phyloP scores from a whole-genome alignment of 768 basidiomycete genomes.

The Pleurotus tuber-regium region DNA sequence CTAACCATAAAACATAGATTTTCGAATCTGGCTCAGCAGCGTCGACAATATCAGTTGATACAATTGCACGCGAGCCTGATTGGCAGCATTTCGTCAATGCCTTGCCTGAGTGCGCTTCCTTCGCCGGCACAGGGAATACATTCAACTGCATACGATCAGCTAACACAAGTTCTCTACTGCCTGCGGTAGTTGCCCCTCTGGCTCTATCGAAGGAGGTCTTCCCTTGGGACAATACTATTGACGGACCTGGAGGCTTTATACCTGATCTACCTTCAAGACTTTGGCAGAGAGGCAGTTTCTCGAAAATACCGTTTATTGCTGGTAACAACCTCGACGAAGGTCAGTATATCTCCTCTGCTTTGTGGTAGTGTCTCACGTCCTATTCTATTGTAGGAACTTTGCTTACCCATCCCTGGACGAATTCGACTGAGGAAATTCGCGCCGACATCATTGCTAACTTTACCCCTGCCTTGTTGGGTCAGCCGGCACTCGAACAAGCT shows the following conservation, averaged over 20 bases:
- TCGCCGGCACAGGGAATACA: constrained; percentile 24
- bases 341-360: constrained; percentile 15
- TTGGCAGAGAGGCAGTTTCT: constrained; percentile 22
- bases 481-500: constrained; percentile 14
- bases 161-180: constrained; percentile 14
- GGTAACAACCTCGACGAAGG: constrained; percentile 47
- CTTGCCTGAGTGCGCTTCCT: constrained; percentile 30
- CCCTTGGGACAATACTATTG: constrained; percentile 37
- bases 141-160: constrained; percentile 31
- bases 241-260: constrained; percentile 37
- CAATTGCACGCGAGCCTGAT: constrained; percentile 22
- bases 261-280: constrained; percentile 37
- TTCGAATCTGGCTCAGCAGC: constrained; percentile 39
- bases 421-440: constrained; percentile 22
- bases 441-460: constrained; percentile 19
- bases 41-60: constrained; percentile 27
- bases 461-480: constrained; percentile 23
- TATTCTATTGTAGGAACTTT: constrained; percentile 26
- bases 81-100: constrained; percentile 39
- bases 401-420: constrained; percentile 21
- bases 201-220: constrained; percentile 17
- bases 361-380: neutral
- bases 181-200: constrained; percentile 12
- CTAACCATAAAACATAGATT: constrained; percentile 29
- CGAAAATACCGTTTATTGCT: constrained; percentile 40